These are phyloP conservation scores for Ogataea saltuana DNA, from an alignment of 805 yeast genomes.

Conservation along the genomic window DNA sequence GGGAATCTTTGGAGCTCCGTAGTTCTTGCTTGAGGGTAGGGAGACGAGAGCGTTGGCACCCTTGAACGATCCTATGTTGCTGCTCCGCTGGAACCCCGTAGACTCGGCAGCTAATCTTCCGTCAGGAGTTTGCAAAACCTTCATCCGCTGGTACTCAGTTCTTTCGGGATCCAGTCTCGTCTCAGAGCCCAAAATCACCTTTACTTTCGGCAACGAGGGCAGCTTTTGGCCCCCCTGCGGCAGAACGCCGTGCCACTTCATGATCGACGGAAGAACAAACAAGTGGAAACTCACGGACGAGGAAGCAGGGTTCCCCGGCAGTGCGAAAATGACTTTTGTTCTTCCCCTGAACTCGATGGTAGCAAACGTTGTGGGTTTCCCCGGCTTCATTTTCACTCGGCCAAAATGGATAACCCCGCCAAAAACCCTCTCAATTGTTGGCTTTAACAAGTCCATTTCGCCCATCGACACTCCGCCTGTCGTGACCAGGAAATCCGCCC, in stretches of 20 bases:
- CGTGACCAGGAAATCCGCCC: conserved; percentile 47
- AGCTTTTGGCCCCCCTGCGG: conserved; percentile 12
- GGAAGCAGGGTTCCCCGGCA: conserved; percentile 61
- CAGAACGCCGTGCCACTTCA: conserved; percentile 38
- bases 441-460: conserved; percentile 51
- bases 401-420: conserved; percentile 53
- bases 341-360: conserved; percentile 36
- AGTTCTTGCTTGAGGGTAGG: conserved; percentile 39
- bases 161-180: conserved; percentile 44
- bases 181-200: conserved; percentile 36
- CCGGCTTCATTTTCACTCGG: conserved; percentile 59
- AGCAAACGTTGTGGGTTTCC: conserved; percentile 60
- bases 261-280: conserved; percentile 48
- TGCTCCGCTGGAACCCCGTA: conserved; percentile 55
- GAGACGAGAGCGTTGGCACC: conserved; percentile 47
- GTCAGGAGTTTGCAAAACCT: conserved; percentile 29
- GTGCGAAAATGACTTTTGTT: conserved; percentile 43
- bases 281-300: conserved; percentile 49
- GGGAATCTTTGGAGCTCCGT: conserved; percentile 12
- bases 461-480: conserved; percentile 66
- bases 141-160: conserved; percentile 53
- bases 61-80: conserved; percentile 48
- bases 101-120: conserved; percentile 39
- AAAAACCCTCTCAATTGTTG: conserved; percentile 43
- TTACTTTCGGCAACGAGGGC: conserved; percentile 36